Evolutionary conservation across 768 basidiomycete species (phyloP), one percentile per base, ranked within the genome.

Genomic region (Leccinum fibrillosum): DNA sequence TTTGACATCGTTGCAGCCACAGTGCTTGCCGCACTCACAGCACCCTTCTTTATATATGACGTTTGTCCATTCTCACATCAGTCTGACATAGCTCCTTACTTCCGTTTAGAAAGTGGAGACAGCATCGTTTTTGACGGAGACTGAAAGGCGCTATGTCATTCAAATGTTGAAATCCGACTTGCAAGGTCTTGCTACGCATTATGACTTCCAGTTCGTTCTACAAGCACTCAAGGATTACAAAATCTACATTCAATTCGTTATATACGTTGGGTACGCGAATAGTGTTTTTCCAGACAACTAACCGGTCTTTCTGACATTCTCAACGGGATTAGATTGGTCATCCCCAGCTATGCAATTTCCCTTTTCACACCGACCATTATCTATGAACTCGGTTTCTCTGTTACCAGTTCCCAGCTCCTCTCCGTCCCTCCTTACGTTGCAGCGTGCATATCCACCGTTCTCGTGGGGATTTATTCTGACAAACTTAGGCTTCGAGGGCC

Each of bases 11-110:
- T 30, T 12, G 8, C 30, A 63, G 62, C 15, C 15, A 63, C 62
- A 4, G 54, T 63, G 54, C 21, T 63, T 35, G 5, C 35, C 21
- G 62, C 71, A 17, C 50, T 65, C 7, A 12, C 25, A 8, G 55
- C 64, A 5, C 81, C 73, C 66, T 84, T 80, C 69, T 75, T 76
- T 62, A 78, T 86, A 66, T 68, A 80, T 53, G 82, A 86, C 65
- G 81, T 81, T 57, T 55, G 78, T 63, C 10, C 23, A 39, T 53
- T 15, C 23, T 35, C 53, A 47, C 34, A 21, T 26, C 28, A 10
- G 28, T 49, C 25, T 19, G 49, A 8, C 34, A 30, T 48, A 23
- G 34, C 11, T 26, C 7, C 59, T 63, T n/a, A 63, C 28, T 15
- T 23, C 26, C 15, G 25, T 52, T 28, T 48, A 63, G 62, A 26